Base-by-base conservation (phyloP, 306 rosid species). In the Vigna hirtella region DNA sequence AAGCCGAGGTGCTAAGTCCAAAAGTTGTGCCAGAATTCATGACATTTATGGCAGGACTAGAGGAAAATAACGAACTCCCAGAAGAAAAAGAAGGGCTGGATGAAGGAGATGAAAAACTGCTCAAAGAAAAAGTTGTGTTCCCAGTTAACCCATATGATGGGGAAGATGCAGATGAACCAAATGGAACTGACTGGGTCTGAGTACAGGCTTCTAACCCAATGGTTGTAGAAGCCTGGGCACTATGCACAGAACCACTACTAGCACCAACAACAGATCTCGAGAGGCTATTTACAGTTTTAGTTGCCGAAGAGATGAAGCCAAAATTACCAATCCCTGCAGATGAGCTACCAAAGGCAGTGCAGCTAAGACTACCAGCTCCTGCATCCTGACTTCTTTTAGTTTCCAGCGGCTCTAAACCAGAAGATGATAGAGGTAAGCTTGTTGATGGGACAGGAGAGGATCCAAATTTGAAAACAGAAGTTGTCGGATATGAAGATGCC, bases 251-350 rank as follows among this genome's bases (percentile, higher is more conserved):
- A 61, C 78, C 78, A 62, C 68, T 72, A 69, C 65, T 69, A 58
- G 74, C 24, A 50, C 83, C 80, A 10, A 79, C 43, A n/a, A 49
- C 16, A 66, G 86, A 79, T 76, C 77, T 77, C 72, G 92, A 75
- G 52, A 80, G 91, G 79, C 83, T 82, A 71, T 75, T 78, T 78
- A 79, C 66, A 71, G 87, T 77, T 30, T 93, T 77, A 70, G 85
- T 52, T 38, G 91, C 65, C 4, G 85, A 59, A 67, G 94, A 90
- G 89, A 86, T 68, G 42, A 85, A 78, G 66, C 92, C 91, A 79
- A 84, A 89, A 70, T 74, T 58, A 45, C 85, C 48, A 84, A 71
- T 83, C 72, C 85, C 88, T 48, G 88, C 80, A 70, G 90, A 75
- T 38, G 87, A 28, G 81, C 78, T 86, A 55, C 83, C 65, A 50